Evolutionary conservation across 306 rosid genomes (phyloP), one percentile per base, ranked within the genome.

Genomic region (Trichosanthes truncata): DNA sequence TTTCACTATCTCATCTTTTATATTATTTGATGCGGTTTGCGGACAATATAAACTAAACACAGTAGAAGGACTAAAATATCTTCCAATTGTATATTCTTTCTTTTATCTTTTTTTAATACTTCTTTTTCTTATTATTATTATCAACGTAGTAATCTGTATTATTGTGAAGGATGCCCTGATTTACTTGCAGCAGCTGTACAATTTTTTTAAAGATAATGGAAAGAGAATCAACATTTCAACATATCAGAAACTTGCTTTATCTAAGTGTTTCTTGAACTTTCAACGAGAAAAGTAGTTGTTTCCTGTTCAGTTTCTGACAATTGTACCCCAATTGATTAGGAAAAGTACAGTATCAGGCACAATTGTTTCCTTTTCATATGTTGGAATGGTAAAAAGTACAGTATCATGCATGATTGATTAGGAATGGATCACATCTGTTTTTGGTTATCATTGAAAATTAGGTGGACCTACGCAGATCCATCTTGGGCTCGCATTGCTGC

Each of bases 401-500:
- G 61, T 49, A 49, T 74, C 43, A 18, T 74, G 61, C 15, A 49
- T 49, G 61, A 29, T 74, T 49, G 26, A 74, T 29, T 26, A 74
- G 78, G 45, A 29, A 74, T 9, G 59, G 57, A 73, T 73, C 77
- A 48, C 77, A 73, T 73, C 56, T 73, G n/a, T 48, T 45, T 48
- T 48, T 43, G 33, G 57, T 48, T 83, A 81, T 59, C 66, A 79
- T 86, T 81, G 84, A 41, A 85, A 52, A 82, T 56, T 88, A 94
- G 98, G 91, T 94, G 97, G 98, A 92, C 98, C 51, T 94, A 94
- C 79, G 96, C 93, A 74, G 97, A 94, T 80, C 90, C 93, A 74
- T 88, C 98, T 49, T 94, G 98, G 97, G 98, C 97, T 17, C 98
- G 97, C 79, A 94, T 94, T 83, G 94, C 98, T 52, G 98, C 98